Evolutionary conservation across 768 basidiomycete species (phyloP).

Genomic region (Pluteus cervinus): DNA sequence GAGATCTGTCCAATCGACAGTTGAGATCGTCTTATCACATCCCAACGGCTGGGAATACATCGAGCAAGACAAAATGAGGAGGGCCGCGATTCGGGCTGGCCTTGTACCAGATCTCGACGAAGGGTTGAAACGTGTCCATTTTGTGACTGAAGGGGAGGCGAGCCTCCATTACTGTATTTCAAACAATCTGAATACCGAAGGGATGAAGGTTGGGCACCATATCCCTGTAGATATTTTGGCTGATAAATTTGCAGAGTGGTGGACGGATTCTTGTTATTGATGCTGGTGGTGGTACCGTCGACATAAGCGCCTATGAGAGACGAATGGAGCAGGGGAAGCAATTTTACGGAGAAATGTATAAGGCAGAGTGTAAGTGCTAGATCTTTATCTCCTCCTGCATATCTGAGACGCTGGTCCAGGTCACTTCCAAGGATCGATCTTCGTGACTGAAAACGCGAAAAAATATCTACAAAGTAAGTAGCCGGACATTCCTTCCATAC

Average conservation of each 20-base stretch:
- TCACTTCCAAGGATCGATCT: not conserved
- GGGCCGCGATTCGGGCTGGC: slow-evolving; percentile 45
- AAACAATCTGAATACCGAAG: slow-evolving; percentile 38
- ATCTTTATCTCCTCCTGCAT: too few species aligned
- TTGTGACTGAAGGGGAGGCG: slow-evolving; percentile 61
- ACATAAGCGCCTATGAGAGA: slow-evolving; percentile 33
- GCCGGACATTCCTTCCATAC: too few species aligned
- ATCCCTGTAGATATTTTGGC: not conserved
- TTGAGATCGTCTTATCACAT: slow-evolving; percentile 51
- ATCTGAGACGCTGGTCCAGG: too few species aligned
- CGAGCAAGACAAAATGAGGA: slow-evolving; percentile 52
- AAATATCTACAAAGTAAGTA: too few species aligned
- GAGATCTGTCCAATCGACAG: slow-evolving; percentile 32
- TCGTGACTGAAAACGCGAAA: too few species aligned
- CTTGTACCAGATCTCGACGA: slow-evolving; percentile 35
- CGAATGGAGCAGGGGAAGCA: slow-evolving; percentile 12
- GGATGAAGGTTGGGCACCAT: slow-evolving; percentile 29
- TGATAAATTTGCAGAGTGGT: slow-evolving; percentile 17
- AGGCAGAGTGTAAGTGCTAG: slow-evolving; percentile 6
- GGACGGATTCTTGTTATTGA: slow-evolving; percentile 34
- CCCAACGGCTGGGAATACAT: slow-evolving; percentile 63
- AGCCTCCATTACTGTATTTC: slow-evolving; percentile 57
- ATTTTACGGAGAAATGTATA: slow-evolving; percentile 28
- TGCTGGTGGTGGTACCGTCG: slow-evolving; percentile 39
- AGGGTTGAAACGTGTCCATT: slow-evolving; percentile 38